Evolutionary conservation across 2,329 filamentous ascomycete genomes (phyloP), one percentile per base, ranked within the genome.

Genomic region (Colletotrichum higginsianum): DNA sequence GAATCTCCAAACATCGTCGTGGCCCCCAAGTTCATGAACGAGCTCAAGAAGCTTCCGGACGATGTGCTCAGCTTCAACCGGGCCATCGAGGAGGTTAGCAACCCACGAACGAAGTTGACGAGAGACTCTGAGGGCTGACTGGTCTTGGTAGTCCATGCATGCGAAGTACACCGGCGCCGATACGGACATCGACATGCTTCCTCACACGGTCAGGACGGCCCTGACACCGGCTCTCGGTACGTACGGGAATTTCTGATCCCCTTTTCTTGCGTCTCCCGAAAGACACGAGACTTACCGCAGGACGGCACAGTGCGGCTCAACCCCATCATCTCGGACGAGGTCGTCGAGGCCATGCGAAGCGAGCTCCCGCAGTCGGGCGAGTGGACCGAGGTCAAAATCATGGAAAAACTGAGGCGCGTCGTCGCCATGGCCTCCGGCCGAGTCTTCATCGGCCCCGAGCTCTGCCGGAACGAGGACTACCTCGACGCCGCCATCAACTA

Each of bases 401-500:
- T 84, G 77, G 70, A 78, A 12, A 80, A 78, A 11, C 75, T 88
- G 6, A 78, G 86, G 2, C 82, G 83, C 21, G 82, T 87, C 49
- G 82, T 88, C 1, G 84, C 83, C 60, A 83, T 82, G 70, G 81
- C 84, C 0, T 86, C 84, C 0, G 86, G 86, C 3, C 79, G 83
- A 13, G 77, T 87, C 38, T 87, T 87, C 62, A 79, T 87, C 38
- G 86, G 86, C 6, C 76, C 83, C 1, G 84, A 86, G 62, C 80
- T 86, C 1, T 85, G 84, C 73, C 84, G 82, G 42, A 75, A 80
- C 4, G 83, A 85, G 49, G 78, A 80, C 35, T 87, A 86, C 74
- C 75, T 87, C 3, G 80, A 86, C 49, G 79, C 82, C 6, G 81
- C 83, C n/a, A 85, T 86, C 69, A 84, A 84, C 74, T 87, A 85